Evolutionary conservation across 257 asterid species (phyloP), one percentile per base, ranked within the genome.

Genomic region (Plantago ovata): DNA sequence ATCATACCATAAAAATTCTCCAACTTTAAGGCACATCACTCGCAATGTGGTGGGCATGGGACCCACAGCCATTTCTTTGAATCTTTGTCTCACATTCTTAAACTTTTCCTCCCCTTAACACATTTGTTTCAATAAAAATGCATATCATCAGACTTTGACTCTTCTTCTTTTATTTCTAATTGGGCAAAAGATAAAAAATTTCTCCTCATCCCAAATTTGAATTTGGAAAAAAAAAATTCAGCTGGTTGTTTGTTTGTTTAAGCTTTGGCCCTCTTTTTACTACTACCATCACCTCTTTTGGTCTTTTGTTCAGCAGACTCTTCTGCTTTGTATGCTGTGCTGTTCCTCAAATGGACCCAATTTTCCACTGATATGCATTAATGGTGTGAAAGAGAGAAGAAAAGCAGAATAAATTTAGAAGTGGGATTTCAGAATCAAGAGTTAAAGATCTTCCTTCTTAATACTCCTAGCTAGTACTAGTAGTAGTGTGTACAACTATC

Each of bases 321-420:
- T 71, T 72, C 61, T 63, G 82, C 77, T 65, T 64, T 80, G 60
- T 71, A 49, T n/a, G 63, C 61, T n/a, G n/a, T n/a, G n/a, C 77
- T 68, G 74, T 44, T 63, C 69, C 23, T 19, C 19, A 45, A 51
- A 69, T 79, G 90, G 86, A 84, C 84, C 90, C 90, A 63, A 28
- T 52, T 61, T 32, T 69, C 86, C 86, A 82, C 86, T 71, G 56
- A 72, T 53, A 24, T 61, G 44, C 58, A 67, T 66, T 64, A 66
- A 71, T 77, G 80, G 81, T 72, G 72, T 46, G 72, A 72, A 58
- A 22, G 50, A 24, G 20, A 36, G 21, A n/a, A 43, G 9, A 52
- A 10, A 50, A 45, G 19, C 20, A n/a, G 51, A 15, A 45, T 45
- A 45, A 19, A 16, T 7, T 60, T 62, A 21, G 36, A 43, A 49